phyloP scores from a whole-genome alignment of 2,329 filamentous ascomycete genomes.

The Fusarium cicatricum region DNA sequence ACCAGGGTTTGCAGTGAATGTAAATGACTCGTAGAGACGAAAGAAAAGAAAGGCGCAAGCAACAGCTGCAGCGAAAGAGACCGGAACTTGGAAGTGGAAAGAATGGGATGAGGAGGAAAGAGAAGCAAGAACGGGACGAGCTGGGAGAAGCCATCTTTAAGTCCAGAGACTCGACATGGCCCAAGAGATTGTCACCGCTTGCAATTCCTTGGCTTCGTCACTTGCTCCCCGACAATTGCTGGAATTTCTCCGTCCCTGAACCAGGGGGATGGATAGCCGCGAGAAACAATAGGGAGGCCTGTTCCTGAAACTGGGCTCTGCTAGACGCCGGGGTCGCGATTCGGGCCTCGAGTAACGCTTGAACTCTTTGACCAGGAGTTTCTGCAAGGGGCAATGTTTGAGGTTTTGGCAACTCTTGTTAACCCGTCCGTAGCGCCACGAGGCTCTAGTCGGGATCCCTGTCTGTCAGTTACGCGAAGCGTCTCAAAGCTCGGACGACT shows the following conservation, averaged over 20 bases:
- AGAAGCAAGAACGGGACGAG: neutral
- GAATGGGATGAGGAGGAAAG: constrained; percentile 37
- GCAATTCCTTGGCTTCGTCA: constrained; percentile 10
- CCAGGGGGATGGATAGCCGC: constrained; percentile 9
- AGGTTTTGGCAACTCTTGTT: neutral
- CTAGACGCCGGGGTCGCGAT: constrained; percentile 16
- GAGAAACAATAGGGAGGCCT: constrained; percentile 12
- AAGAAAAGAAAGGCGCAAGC: constrained; percentile 42
- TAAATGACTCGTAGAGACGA: constrained; percentile 35
- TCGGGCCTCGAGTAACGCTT: constrained; percentile 13
- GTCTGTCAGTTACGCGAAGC: constrained; percentile 22
- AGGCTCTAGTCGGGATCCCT: constrained; percentile 19
- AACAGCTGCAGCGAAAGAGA: constrained; percentile 37
- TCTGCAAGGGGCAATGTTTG: constrained; percentile 16
- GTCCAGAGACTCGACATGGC: constrained; percentile 6
- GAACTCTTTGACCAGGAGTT: neutral
- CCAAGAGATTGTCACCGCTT: neutral
- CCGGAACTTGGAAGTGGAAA: constrained; percentile 34
- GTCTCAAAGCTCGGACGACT: constrained; percentile 34
- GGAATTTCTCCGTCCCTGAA: constrained; percentile 24
- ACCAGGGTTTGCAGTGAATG: constrained; percentile 43
- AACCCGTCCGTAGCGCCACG: constrained; percentile 1
- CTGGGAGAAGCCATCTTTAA: constrained; percentile 16
- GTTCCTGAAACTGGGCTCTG: constrained; percentile 34
- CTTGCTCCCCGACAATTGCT: constrained; percentile 30